These are phyloP conservation scores for Parasarocladium wereldwijsianum DNA, from an alignment of 2,329 filamentous ascomycete genomes.

Conservation along the genomic window DNA sequence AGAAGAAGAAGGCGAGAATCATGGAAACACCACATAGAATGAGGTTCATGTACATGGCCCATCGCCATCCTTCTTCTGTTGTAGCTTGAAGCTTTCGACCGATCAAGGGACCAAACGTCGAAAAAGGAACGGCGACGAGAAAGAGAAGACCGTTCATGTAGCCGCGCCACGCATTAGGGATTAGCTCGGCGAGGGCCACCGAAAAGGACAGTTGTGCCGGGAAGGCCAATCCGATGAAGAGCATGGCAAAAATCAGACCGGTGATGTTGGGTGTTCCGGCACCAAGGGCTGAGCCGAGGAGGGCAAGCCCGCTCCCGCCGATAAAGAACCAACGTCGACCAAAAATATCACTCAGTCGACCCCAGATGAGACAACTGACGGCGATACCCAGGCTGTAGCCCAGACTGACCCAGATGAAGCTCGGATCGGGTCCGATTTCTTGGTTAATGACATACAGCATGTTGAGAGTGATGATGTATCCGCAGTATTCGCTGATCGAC, in stretches of 20 bases:
- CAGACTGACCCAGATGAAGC: conserved; percentile 9
- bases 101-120: not conserved
- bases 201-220: not conserved
- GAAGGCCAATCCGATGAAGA: not conserved
- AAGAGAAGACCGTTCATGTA: not conserved
- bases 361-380: conserved; percentile 10
- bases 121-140: not conserved
- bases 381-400: conserved; percentile 7
- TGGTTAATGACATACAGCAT: too few species aligned
- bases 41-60: conserved; percentile 1
- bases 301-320: not conserved
- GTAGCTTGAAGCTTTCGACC: not conserved
- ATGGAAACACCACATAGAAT: conserved; percentile 1
- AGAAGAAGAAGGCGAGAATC: not conserved
- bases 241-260: not conserved
- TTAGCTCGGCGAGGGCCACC: not conserved
- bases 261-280: not conserved
- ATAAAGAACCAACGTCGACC: conserved; percentile 1
- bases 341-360: not conserved
- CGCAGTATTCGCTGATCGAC: too few species aligned
- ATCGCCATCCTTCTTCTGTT: not conserved
- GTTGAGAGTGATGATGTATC: too few species aligned
- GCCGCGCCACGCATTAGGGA: not conserved
- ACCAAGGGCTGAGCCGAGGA: not conserved
- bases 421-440: conserved; percentile 11